phyloP scores from a whole-genome alignment of 108 stramenopile genomes.

The Pseudonitzschia multiseries region DNA sequence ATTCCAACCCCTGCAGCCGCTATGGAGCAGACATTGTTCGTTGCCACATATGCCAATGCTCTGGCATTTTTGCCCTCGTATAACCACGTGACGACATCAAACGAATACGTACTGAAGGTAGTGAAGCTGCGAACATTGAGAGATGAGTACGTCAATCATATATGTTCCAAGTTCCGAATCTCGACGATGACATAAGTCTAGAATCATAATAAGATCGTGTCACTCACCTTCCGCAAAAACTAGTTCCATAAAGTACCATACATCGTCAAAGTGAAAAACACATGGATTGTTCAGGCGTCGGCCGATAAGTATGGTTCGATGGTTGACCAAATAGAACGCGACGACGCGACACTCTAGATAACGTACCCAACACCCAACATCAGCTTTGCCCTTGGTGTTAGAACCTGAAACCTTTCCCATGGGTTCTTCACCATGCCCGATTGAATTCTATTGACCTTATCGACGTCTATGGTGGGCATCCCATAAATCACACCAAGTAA shows the following conservation, averaged over 20 bases:
- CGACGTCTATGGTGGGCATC: constrained; percentile 26
- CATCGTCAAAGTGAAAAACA: background rate
- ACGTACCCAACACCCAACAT: constrained; percentile 59
- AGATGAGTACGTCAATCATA: background rate
- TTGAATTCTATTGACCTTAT: constrained; percentile 17
- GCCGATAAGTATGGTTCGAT: background rate
- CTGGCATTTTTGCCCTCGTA: constrained; percentile 43
- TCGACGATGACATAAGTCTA: background rate
- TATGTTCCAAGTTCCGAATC: background rate
- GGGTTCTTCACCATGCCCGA: background rate
- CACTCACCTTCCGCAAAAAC: constrained; percentile 12
- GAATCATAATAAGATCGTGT: background rate
- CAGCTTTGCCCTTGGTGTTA: constrained; percentile 61
- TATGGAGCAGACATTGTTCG: constrained; percentile 70
- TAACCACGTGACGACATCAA: constrained; percentile 67
- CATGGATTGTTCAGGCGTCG: background rate
- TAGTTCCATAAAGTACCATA: background rate
- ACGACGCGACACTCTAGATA: background rate
- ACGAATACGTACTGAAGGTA: constrained; percentile 74
- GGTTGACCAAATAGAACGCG: background rate
- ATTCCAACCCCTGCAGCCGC: constrained; percentile 65
- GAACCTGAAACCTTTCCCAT: constrained; percentile 23
- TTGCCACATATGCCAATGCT: constrained; percentile 55
- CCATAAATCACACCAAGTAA: constrained; percentile 61
- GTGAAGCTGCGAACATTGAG: constrained; percentile 58